These are phyloP conservation scores for Ogataea hybrid DNA, from an alignment of 1,139 yeast species.

Conservation along the genomic window DNA sequence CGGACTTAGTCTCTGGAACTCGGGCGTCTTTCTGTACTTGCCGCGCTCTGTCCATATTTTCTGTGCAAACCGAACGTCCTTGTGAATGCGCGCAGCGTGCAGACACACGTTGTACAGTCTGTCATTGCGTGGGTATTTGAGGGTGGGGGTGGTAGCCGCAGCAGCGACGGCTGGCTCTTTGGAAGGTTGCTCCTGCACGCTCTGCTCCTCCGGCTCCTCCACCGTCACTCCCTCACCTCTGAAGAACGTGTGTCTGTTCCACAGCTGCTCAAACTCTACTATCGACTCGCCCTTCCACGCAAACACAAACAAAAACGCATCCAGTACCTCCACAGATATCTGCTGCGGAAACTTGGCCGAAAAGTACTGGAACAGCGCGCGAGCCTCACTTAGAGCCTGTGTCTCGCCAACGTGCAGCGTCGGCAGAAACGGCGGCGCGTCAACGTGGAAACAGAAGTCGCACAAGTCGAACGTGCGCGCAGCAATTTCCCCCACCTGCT, in stretches of 20 bases:
- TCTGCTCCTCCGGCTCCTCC: conserved; percentile 28
- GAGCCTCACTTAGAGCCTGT: conserved; percentile 66
- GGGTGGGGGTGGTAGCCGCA: conserved; percentile 7
- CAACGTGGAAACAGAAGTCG: conserved; percentile 27
- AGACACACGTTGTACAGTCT: conserved; percentile 61
- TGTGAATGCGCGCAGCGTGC: conserved; percentile 59
- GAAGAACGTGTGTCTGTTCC: conserved; percentile 45
- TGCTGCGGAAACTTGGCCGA: conserved; percentile 41
- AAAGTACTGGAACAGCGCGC: conserved; percentile 70
- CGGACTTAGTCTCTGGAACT: conserved; percentile 42
- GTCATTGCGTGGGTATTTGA: conserved; percentile 45
- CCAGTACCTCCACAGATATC: conserved; percentile 43
- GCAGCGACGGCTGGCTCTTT: conserved; percentile 1
- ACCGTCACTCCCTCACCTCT: conserved; percentile 28
- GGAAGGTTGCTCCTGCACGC: not conserved
- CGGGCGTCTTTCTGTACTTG: conserved; percentile 52
- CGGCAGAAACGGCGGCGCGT: conserved; percentile 70
- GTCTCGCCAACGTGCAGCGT: conserved; percentile 35
- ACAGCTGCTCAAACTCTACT: conserved; percentile 51
- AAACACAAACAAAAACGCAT: conserved; percentile 55
- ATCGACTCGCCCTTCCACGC: conserved; percentile 43
- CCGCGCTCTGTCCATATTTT: conserved; percentile 80
- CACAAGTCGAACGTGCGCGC: conserved; percentile 26
- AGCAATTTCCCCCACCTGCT: conserved; percentile 30
- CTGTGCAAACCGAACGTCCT: conserved; percentile 57